These are phyloP conservation scores for Populus hybrid DNA, from an alignment of 441 rosid species.

Conservation along the genomic window DNA sequence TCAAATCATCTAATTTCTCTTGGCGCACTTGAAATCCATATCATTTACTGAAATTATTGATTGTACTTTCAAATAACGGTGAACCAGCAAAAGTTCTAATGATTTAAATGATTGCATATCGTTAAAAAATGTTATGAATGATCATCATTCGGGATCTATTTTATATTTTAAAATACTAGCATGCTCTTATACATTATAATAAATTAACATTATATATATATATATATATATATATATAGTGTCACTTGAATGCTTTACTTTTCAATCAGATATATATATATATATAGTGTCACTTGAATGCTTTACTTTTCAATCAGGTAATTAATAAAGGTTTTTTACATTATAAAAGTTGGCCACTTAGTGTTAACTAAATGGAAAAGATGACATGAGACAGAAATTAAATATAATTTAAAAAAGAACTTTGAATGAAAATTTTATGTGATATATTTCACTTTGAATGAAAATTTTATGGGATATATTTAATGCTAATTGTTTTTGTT, in stretches of 20 bases:
- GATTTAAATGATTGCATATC: not conserved
- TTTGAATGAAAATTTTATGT: not conserved
- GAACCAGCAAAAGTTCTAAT: not conserved
- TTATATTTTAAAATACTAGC: not conserved
- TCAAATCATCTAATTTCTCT: too few relatives aligned
- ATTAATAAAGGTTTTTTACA: not conserved
- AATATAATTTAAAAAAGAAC: too few relatives aligned
- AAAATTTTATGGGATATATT: too few relatives aligned
- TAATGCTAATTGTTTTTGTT: too few relatives aligned
- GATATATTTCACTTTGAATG: too few relatives aligned
- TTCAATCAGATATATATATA: not conserved
- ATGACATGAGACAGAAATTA: not conserved
- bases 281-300: not conserved
- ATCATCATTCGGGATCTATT: not conserved
- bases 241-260: not conserved
- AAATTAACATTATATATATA: too few relatives aligned
- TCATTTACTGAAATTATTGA: not conserved
- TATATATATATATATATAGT: too few relatives aligned
- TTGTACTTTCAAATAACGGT: too few relatives aligned
- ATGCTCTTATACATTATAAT: not conserved
- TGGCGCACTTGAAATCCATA: too few relatives aligned
- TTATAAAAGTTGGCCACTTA: not conserved
- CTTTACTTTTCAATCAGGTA: not conserved
- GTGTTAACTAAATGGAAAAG: not conserved
- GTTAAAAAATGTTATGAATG: too few relatives aligned